Conservation (phyloP, 2,329 filamentous ascomycete genomes). For the Xenosphaeropsis pyriputrescens region DNA sequence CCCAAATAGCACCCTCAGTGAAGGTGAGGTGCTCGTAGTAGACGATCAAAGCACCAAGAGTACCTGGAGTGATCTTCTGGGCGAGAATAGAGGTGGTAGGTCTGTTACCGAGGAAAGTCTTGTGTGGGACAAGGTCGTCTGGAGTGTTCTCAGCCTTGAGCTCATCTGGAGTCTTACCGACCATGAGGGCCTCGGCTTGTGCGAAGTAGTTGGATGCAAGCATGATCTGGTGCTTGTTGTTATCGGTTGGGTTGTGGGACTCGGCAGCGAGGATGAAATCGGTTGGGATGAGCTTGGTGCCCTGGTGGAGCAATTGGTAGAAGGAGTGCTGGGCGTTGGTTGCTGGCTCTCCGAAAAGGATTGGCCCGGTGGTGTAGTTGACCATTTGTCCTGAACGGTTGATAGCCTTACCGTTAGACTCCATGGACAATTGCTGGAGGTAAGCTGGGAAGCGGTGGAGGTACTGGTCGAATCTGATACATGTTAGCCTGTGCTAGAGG, state of each 20-base stretch:
- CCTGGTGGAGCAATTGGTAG: conserved; percentile 98
- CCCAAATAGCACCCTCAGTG: conserved; percentile 94
- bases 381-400: conserved; percentile 75
- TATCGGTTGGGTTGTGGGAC: conserved; percentile 88
- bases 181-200: conserved; percentile 80
- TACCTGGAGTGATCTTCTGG: conserved; percentile 83
- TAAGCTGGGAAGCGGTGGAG: conserved; percentile 98
- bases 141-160: conserved; percentile 62
- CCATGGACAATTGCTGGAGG: conserved; percentile 98
- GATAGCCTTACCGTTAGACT: conserved; percentile 97
- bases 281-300: conserved; percentile 94
- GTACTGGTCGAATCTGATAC: conserved; percentile 93
- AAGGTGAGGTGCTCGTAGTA: conserved; percentile 99
- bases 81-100: conserved; percentile 89
- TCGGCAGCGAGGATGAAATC: conserved; percentile 96
- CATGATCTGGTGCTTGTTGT: conserved; percentile 95
- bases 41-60: conserved; percentile 87
- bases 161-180: conserved; percentile 72
- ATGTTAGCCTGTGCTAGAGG: conserved; percentile 21
- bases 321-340: conserved; percentile 99
- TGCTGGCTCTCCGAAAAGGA: conserved; percentile 94
- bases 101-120: conserved; percentile 96
- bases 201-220: conserved; percentile 85
- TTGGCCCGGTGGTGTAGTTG: conserved; percentile 93
- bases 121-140: conserved; percentile 79